Conservation (phyloP, 2,329 filamentous ascomycete genomes). For the Fusarium metavorans region DNA sequence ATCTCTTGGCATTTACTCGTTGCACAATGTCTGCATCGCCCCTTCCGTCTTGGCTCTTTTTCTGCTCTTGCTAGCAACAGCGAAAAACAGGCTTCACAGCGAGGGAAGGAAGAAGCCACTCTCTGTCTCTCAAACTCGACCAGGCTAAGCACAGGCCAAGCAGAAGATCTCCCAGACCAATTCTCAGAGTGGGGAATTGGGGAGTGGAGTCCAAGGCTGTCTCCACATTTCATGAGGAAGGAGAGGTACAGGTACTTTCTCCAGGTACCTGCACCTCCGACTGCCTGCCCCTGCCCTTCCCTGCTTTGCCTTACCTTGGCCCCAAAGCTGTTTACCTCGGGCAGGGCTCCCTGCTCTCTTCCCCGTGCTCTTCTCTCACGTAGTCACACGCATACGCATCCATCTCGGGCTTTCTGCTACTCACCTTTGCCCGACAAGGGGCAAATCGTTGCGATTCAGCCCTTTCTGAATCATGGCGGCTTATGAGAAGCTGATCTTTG, state of each 20-base stretch:
- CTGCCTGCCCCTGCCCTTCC: background rate
- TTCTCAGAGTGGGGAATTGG: slow-evolving; percentile 33
- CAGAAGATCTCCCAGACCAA: slow-evolving; percentile 37
- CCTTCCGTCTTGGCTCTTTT: background rate
- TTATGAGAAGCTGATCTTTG: slow-evolving; percentile 5
- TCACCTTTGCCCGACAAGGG: background rate
- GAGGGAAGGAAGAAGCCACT: background rate
- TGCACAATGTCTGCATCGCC: background rate
- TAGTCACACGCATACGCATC: background rate
- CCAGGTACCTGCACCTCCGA: slow-evolving; percentile 22
- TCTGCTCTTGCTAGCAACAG: background rate
- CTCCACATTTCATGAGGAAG: slow-evolving; percentile 9
- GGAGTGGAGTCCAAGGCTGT: slow-evolving; percentile 25
- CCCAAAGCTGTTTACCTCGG: background rate
- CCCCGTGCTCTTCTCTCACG: background rate
- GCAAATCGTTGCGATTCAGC: background rate
- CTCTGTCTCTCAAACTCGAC: background rate
- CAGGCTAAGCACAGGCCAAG: slow-evolving; percentile 24
- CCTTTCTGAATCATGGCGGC: background rate
- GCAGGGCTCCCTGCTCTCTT: background rate
- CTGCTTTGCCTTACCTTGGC: background rate
- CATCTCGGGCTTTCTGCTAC: background rate
- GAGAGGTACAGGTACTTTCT: slow-evolving; percentile 31
- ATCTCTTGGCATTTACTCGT: background rate
- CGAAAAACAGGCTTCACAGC: slow-evolving; percentile 4